Evolutionary conservation across 2,329 filamentous ascomycete genomes (phyloP).

Genomic region (Aureobasidium sp.): DNA sequence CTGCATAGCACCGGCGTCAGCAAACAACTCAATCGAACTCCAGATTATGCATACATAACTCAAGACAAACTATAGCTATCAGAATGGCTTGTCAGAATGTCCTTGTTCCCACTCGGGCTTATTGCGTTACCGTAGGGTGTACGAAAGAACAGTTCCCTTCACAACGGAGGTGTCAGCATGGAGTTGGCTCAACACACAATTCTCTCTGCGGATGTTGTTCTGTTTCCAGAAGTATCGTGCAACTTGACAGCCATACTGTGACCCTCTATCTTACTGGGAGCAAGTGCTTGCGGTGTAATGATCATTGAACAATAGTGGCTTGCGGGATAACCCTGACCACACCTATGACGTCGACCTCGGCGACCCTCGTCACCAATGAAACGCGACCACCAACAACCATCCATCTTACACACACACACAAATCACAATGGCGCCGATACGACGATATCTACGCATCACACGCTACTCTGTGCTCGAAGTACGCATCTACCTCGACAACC

Average conservation of each 20-base stretch:
- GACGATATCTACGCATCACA: slow-evolving; percentile 83
- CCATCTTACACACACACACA: neutral
- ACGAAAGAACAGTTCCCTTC: no score
- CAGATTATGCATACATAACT: neutral
- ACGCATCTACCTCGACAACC: slow-evolving; percentile 91
- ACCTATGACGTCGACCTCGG: neutral
- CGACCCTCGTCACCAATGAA: neutral
- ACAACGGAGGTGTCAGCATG: no score
- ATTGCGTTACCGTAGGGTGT: no score
- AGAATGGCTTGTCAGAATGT: no score
- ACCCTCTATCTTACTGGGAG: no score
- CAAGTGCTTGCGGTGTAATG: neutral
- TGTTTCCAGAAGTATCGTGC: no score
- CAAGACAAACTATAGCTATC: neutral
- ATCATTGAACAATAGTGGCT: neutral
- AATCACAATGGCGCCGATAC: slow-evolving; percentile 67
- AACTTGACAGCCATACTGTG: neutral
- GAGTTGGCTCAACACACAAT: no score
- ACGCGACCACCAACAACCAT: neutral
- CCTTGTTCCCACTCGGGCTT: no score
- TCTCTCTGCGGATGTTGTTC: no score
- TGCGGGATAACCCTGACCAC: neutral
- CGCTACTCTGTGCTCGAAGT: slow-evolving; percentile 94
- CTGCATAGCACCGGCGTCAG: slow-evolving; percentile 9
- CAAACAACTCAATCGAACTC: neutral